Base-by-base conservation (phyloP, 169 alveolate species). In the Cryptosporidium andersoni region DNA sequence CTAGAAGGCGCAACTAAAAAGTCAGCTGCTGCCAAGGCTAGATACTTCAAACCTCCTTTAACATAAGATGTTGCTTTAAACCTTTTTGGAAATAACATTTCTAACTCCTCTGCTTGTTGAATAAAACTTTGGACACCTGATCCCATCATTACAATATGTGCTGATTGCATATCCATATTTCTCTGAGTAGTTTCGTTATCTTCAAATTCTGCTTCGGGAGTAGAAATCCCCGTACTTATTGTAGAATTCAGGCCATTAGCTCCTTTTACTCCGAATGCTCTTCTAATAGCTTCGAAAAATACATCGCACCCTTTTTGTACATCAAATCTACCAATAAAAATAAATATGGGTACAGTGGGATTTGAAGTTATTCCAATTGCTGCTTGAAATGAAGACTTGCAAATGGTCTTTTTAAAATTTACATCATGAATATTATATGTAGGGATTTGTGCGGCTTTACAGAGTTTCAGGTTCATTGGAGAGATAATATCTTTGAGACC, bases 1-100 rank as follows among this genome's bases (percentile, higher is more conserved):
- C 89, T 49, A 52, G 89, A 81, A 4, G 89, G 89, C 65, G 67
- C n/a, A 65, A 81, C 47, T 51, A 66, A 49, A 66, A 34, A 81
- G 56, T 81, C 89, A 16, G 65, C 55, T 39, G 68, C 74, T 4
- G 89, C 63, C 25, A 64, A 58, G 64, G 67, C 47, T 8, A 67
- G 80, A 16, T 81, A 81, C 37, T 67, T 65, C 56, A 65, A 80
- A 7, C 81, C 62, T 66, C 89, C 89, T 67, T 55, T 64, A 65
- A 65, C 48, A 25, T 68, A 49, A 49, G 55, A 49, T 49, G 14
- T 49, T 9, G 55, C 8, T 49, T 49, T 49, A 9, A 49, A 8
- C 12, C 12, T 49, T 8, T 49, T 12, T 9, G 55, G 55, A 49
- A 49, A 49, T 1, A 12, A 8, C 8, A 9, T 8, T 49, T 49